These are phyloP conservation scores for Aspergillus udagawae DNA, from an alignment of 2,329 filamentous ascomycete genomes.

Conservation along the genomic window DNA sequence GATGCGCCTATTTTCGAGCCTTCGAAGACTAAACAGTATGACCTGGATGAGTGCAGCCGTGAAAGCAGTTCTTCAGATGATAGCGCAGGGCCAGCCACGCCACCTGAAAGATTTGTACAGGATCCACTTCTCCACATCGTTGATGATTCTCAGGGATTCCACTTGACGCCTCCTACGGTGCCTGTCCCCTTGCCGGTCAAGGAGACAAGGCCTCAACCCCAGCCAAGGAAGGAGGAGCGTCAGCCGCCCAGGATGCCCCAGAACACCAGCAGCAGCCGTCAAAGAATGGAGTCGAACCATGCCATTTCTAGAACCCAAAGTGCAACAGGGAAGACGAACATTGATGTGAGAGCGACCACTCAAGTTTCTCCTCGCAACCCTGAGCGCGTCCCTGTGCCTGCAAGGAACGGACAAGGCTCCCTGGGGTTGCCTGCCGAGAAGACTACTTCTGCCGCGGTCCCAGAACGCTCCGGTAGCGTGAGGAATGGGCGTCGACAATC, in stretches of 20 bases:
- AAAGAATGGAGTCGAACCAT: background rate
- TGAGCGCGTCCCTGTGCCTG: background rate
- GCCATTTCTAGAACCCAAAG: background rate
- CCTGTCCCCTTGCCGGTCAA: background rate
- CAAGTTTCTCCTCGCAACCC: background rate
- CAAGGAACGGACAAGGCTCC: background rate
- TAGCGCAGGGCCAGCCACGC: constrained; percentile 23
- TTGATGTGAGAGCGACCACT: background rate
- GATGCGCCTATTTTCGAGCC: constrained; percentile 16
- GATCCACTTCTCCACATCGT: constrained; percentile 13
- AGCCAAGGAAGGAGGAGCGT: background rate
- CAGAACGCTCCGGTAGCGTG: constrained; percentile 19
- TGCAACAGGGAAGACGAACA: background rate
- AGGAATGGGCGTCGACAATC: constrained; percentile 8
- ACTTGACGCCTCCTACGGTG: constrained; percentile 1
- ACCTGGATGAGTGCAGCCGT: constrained; percentile 10
- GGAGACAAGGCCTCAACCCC: constrained; percentile 3
- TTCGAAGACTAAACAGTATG: constrained; percentile 10
- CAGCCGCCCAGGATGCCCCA: background rate
- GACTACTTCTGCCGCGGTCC: background rate
- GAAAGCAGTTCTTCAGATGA: constrained; percentile 25
- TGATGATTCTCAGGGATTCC: constrained; percentile 2
- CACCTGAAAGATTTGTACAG: constrained; percentile 16
- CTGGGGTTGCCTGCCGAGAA: background rate
- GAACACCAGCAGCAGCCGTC: background rate